Conservation (phyloP, 1,284 basidiomycete genomes). For the Melanopsichium pennsylvanicum region DNA sequence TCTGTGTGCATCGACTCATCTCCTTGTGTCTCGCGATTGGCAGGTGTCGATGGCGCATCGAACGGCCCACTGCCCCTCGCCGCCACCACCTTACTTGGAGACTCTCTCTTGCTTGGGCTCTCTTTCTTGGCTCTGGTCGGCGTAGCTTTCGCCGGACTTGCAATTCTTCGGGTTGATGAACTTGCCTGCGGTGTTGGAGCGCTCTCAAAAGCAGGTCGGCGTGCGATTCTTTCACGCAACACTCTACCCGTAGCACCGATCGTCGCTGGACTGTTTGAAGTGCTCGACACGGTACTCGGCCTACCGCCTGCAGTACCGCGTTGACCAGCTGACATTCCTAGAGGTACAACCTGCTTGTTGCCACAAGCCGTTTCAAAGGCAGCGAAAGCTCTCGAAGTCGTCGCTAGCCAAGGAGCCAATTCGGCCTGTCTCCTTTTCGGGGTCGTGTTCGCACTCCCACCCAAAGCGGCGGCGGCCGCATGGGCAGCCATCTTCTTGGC, state of each 20-base stretch:
- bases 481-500: constrained; percentile 50
- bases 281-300: constrained; percentile 1
- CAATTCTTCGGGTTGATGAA: no score
- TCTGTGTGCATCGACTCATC: constrained; percentile 12
- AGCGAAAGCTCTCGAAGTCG: constrained; percentile 47
- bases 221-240: constrained; percentile 16
- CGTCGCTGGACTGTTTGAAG: constrained; percentile 7
- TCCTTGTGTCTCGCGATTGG: background rate
- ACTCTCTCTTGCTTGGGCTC: constrained; percentile 19
- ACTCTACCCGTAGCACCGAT: constrained; percentile 9
- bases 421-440: constrained; percentile 38
- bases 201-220: constrained; percentile 1
- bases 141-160: constrained; percentile 20
- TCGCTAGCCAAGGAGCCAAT: constrained; percentile 40
- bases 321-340: no score
- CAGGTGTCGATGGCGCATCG: background rate
- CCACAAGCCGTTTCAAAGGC: constrained; percentile 53
- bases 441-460: constrained; percentile 24
- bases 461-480: constrained; percentile 11
- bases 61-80: background rate
- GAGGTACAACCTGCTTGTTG: constrained; percentile 15
- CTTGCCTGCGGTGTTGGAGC: constrained; percentile 1
- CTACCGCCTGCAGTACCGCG: no score
- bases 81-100: constrained; percentile 5
- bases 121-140: constrained; percentile 6